Percentiles rank a stretch among this genome's conserved stretches.
These are phyloP conservation scores for Aurinia saxatilis DNA, from an alignment of 345 rosid species.

Conservation along the genomic window DNA sequence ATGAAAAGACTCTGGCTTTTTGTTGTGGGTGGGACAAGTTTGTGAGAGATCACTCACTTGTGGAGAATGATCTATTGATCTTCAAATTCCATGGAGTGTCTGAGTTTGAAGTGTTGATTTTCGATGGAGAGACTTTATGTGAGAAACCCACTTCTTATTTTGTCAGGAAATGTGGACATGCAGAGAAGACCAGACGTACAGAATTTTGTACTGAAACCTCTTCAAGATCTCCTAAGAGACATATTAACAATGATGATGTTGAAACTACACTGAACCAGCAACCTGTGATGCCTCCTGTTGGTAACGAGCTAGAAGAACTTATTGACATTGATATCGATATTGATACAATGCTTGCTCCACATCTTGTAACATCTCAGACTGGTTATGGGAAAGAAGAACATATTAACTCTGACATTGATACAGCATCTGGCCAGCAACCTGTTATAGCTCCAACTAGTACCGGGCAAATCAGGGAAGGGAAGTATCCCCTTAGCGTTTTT, in stretches of 20 bases:
- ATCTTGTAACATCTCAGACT: slow-evolving; percentile 6
- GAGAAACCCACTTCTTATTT: slow-evolving; percentile 67
- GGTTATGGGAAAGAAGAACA: slow-evolving; percentile 10
- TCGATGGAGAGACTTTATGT: slow-evolving; percentile 51
- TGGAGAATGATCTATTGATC: slow-evolving; percentile 58
- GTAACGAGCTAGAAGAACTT: slow-evolving; percentile 13
- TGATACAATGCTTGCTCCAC: slow-evolving; percentile 4
- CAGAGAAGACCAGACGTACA: slow-evolving; percentile 25
- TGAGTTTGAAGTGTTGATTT: slow-evolving; percentile 56
- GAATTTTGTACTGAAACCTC: slow-evolving; percentile 9
- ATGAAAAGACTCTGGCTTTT: slow-evolving; percentile 35
- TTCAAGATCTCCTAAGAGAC: slow-evolving; percentile 7
- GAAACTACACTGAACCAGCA: background rate
- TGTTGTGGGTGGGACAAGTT: slow-evolving; percentile 59
- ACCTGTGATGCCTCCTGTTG: slow-evolving; percentile 2
- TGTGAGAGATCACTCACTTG: slow-evolving; percentile 43
- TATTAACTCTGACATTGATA: slow-evolving; percentile 15
- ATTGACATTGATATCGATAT: slow-evolving; percentile 14
- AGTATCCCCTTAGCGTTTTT: slow-evolving; percentile 8
- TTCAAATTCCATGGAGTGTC: slow-evolving; percentile 64
- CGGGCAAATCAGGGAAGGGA: background rate
- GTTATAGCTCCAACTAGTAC: slow-evolving; percentile 9
- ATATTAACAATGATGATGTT: background rate
- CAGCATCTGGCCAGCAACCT: slow-evolving; percentile 7
- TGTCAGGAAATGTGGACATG: slow-evolving; percentile 38